Evolutionary conservation across 2,329 filamentous ascomycete species (phyloP).

Genomic region (Phoma sp.): DNA sequence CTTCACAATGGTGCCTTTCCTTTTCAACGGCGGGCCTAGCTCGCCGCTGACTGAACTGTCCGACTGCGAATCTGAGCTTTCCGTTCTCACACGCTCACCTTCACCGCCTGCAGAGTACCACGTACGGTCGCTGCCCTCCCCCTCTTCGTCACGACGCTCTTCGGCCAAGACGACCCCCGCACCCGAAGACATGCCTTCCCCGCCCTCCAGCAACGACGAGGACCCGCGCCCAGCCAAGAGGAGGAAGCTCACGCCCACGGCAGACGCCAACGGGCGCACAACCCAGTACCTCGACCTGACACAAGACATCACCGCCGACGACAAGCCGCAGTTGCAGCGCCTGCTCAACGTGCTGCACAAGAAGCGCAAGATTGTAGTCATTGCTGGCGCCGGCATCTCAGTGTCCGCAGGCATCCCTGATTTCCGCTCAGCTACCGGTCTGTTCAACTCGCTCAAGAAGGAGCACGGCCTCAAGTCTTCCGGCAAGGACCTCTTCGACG

Average conservation of each 20-base stretch:
- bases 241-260: slow-evolving; percentile 58
- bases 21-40: slow-evolving; percentile 35
- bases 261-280: slow-evolving; percentile 68
- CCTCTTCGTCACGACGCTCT: slow-evolving; percentile 54
- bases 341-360: slow-evolving; percentile 78
- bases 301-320: slow-evolving; percentile 60
- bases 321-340: slow-evolving; percentile 69
- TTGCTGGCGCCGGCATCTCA: slow-evolving; percentile 95
- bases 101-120: slow-evolving; percentile 42
- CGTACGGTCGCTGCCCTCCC: slow-evolving; percentile 45
- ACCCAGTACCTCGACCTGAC: slow-evolving; percentile 82
- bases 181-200: slow-evolving; percentile 54
- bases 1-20: slow-evolving; percentile 39
- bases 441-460: slow-evolving; percentile 83
- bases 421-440: slow-evolving; percentile 87
- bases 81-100: slow-evolving; percentile 35
- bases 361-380: slow-evolving; percentile 95
- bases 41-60: slow-evolving; percentile 50
- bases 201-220: slow-evolving; percentile 61
- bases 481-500: slow-evolving; percentile 95
- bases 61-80: slow-evolving; percentile 44
- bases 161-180: slow-evolving; percentile 55
- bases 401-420: slow-evolving; percentile 97
- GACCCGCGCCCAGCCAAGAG: slow-evolving; percentile 77
- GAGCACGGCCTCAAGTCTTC: slow-evolving; percentile 92